These are phyloP conservation scores for Epichloe aotearoae DNA, from an alignment of 2,329 filamentous ascomycete species.

Conservation along the genomic window DNA sequence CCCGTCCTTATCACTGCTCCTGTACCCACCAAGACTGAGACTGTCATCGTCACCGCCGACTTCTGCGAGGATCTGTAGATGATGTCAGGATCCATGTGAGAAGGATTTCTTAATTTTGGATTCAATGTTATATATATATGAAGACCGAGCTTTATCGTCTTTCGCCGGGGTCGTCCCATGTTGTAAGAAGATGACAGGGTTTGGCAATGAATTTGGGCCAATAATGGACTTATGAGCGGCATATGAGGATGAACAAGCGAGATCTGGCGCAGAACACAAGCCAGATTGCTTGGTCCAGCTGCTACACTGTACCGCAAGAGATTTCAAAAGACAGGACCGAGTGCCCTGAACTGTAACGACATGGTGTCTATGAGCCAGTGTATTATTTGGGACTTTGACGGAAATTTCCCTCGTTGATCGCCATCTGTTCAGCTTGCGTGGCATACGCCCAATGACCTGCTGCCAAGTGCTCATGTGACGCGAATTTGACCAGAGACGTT, in stretches of 20 bases:
- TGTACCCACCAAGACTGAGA: constrained; percentile 25
- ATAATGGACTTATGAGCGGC: background rate
- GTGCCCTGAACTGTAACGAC: background rate
- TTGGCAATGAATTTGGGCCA: background rate
- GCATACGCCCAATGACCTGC: too few relatives aligned
- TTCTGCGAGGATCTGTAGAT: constrained; percentile 25
- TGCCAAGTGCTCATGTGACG: background rate
- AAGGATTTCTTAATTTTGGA: background rate
- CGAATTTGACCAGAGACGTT: too few relatives aligned
- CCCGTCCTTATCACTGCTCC: constrained; percentile 24
- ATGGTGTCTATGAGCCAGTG: background rate
- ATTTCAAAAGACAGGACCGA: background rate
- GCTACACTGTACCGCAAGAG: constrained; percentile 1
- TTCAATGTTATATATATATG: background rate
- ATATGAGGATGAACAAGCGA: background rate
- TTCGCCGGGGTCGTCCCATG: background rate
- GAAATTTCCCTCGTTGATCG: background rate
- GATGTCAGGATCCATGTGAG: background rate
- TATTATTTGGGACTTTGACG: background rate
- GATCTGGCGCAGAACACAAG: background rate
- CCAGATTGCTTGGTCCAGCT: background rate
- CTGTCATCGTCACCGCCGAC: constrained; percentile 28
- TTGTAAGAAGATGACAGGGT: background rate
- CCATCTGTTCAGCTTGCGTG: too few relatives aligned
- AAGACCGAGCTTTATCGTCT: background rate